Conservation (phyloP, 495 filamentous ascomycete species). For the Aspergillus olivimuriae region DNA sequence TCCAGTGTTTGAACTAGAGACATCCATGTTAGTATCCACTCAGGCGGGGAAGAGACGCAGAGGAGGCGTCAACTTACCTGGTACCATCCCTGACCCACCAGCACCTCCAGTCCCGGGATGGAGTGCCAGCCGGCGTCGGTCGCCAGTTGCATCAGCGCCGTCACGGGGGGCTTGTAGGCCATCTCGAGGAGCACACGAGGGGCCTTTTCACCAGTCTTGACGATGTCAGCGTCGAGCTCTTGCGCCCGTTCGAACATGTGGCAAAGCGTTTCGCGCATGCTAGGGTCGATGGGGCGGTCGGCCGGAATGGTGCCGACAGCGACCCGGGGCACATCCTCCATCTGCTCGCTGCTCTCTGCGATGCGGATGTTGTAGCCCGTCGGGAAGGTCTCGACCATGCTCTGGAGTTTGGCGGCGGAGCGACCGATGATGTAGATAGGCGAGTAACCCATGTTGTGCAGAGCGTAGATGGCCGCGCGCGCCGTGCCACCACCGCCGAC, state of each 20-base stretch:
- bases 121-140: conserved; percentile 75
- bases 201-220: conserved; percentile 25
- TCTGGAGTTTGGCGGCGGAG: conserved; percentile 56
- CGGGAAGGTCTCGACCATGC: conserved; percentile 68
- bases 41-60: neutral
- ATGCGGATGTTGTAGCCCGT: conserved; percentile 64
- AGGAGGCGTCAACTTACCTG: conserved; percentile 32
- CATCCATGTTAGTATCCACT: conserved; percentile 13
- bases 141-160: conserved; percentile 80
- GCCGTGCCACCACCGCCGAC: conserved; percentile 90
- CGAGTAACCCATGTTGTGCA: conserved; percentile 73
- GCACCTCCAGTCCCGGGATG: conserved; percentile 81
- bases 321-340: conserved; percentile 54
- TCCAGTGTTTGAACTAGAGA: conserved; percentile 67
- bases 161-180: conserved; percentile 87
- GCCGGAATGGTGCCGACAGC: conserved; percentile 90
- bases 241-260: conserved; percentile 52
- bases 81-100: conserved; percentile 83
- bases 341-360: conserved; percentile 45
- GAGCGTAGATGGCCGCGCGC: conserved; percentile 82
- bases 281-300: conserved; percentile 72
- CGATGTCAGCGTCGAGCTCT: conserved; percentile 26
- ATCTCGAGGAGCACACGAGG: conserved; percentile 77
- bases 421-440: conserved; percentile 87
- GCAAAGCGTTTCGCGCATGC: conserved; percentile 61